Evolutionary conservation across 2,329 filamentous ascomycete genomes (phyloP).

Genomic region (Rhynchosporium agropyri): DNA sequence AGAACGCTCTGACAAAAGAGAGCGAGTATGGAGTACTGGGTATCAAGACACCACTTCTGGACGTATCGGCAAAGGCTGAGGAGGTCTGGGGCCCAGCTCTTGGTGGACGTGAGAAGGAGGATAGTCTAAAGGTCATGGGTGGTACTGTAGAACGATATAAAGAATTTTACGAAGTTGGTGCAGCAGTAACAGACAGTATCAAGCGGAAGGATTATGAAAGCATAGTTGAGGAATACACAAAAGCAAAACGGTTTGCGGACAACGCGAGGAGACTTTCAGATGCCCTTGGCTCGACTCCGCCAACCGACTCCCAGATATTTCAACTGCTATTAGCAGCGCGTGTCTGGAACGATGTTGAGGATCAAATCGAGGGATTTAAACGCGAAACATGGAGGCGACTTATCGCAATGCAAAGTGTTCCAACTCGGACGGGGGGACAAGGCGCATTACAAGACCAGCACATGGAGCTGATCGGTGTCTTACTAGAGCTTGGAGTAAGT

Average conservation of each 20-base stretch:
- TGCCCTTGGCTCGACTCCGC: conserved; percentile 54
- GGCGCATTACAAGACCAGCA: conserved; percentile 72
- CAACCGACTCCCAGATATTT: conserved; percentile 80
- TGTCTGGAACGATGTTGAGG: conserved; percentile 93
- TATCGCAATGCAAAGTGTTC: conserved; percentile 64
- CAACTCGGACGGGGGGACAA: conserved; percentile 37
- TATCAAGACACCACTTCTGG: conserved; percentile 84
- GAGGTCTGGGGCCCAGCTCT: conserved; percentile 97
- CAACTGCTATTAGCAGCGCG: conserved; percentile 84
- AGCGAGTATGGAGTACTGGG: conserved; percentile 87
- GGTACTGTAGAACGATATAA: conserved; percentile 77
- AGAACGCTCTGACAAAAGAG: conserved; percentile 90
- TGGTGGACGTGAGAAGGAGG: conserved; percentile 88
- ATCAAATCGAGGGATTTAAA: conserved; percentile 85
- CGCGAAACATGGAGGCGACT: conserved; percentile 85
- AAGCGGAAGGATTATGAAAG: conserved; percentile 89
- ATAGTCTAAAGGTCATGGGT: conserved; percentile 77
- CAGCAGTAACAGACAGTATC: conserved; percentile 78
- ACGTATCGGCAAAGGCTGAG: conserved; percentile 91
- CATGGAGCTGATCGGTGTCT: conserved; percentile 84
- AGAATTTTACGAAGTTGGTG: conserved; percentile 79
- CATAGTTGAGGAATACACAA: conserved; percentile 82
- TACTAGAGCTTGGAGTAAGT: conserved; percentile 91
- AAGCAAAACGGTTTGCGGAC: conserved; percentile 79
- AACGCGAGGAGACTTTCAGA: conserved; percentile 73